Base-by-base conservation (phyloP, 257 asterid genomes). In the Gentiana macrophylla region DNA sequence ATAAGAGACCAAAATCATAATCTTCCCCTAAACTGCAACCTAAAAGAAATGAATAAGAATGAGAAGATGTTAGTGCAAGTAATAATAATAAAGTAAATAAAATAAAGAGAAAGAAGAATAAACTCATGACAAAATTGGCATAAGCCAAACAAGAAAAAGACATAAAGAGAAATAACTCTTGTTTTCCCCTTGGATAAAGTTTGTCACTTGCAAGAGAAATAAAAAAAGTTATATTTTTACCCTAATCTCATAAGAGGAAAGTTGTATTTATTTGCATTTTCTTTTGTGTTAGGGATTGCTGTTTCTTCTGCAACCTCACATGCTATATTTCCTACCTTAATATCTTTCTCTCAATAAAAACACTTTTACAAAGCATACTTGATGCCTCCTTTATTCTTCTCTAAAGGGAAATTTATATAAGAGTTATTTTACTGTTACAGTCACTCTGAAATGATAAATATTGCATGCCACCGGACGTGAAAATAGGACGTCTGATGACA, bases 91-190 rank as follows among this genome's bases (percentile, higher is more conserved):
- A 8, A 38, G 45, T 5, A 38, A 8, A 1, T 38, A 38, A 4
- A 8, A 8, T 1, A 38, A 38, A 38, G 45, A 2, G 8, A 38
- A 8, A 38, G 45, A 38, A 38, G 45, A 38, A 38, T 32, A 50
- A 49, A 44, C 61, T 11, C 24, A 37, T 43, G 52, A 57, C 38
- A 44, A 56, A 41, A 8, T 37, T 56, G 74, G 48, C 36, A 60
- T 54, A 37, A 60, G 63, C 74, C 67, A 70, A 74, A 64, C 44
- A 55, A 67, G 72, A 79, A 62, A 71, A 59, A 51, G 83, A 80
- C 77, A 64, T 62, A 56, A 56, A 58, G 48, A 61, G 73, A 64
- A 66, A 71, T 67, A 68, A 54, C 56, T 50, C 63, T 52, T 24
- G 1, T 60, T 68, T 77, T 57, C 62, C 51, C 60, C 64, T 65